Base-by-base conservation (phyloP, 495 filamentous ascomycete genomes). In the Penicillium egyptiacum region DNA sequence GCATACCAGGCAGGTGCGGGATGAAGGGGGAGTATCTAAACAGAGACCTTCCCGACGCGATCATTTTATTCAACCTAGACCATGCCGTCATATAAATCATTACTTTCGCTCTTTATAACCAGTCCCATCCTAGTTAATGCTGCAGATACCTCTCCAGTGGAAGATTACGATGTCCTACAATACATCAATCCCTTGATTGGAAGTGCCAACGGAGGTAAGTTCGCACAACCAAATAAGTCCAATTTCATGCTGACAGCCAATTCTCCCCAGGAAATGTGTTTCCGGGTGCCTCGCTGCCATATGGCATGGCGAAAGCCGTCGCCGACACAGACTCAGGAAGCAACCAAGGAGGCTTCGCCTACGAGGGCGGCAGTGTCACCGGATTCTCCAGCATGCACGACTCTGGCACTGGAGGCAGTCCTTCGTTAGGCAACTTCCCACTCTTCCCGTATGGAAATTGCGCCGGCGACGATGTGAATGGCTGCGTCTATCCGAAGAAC, bases 381-480 rank as follows among this genome's bases (percentile, higher is more conserved):
- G 88, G 85, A 4, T 90, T 91, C 64, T 86, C 83, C 17, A 78
- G 87, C 70, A 81, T 90, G 75, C 88, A 92, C 61, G 88, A 90
- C 66, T 85, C 80, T 20, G 88, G 87, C 3, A 91, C 85, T 22
- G 87, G 88, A n/a, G 86, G 86, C 14, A 84, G 82, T 30, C 86
- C 87, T 1, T 87, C 83, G 33, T 74, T 92, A 3, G 89, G 89
- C 17, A 89, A 89, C 66, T 92, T 91, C 54, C 80, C 88, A 39
- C 72, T 91, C 5, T 91, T 92, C 56, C 83, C 88, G 2, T 84
- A 88, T 60, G 73, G 78, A 43, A 74, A 80, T 42, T 92, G 89
- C 61, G 75, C 76, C 0, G 76, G 74, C 33, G 83, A 88, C 55
- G 79, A 86, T 56, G 70, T 91, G 54, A 76, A 90, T 70, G 79